Evolutionary conservation across 202 grass and related monocot species (phyloP).

Genomic region (Musa balbisiana): DNA sequence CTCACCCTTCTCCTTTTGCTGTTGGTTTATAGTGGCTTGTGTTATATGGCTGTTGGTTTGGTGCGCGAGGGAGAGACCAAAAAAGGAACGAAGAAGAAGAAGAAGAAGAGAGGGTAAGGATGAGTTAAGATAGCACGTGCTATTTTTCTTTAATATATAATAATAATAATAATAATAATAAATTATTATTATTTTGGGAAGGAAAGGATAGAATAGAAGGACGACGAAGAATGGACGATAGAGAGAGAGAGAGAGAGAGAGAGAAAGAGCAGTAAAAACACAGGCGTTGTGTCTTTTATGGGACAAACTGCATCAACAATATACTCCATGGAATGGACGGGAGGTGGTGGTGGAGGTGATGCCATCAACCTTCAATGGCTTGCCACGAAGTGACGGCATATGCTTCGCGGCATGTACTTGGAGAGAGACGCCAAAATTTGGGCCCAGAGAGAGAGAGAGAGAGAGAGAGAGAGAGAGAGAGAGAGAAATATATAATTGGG

Average conservation of each 20-base stretch:
- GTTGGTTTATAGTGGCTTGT: not conserved
- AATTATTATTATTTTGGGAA: too few species aligned
- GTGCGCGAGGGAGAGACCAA: not conserved
- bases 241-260: not conserved
- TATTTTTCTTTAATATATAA: not conserved
- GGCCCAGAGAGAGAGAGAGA: too few species aligned
- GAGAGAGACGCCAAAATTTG: too few species aligned
- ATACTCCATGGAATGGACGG: not conserved
- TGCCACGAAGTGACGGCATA: too few species aligned
- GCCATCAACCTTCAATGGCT: not conserved
- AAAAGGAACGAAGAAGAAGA: not conserved
- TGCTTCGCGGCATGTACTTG: too few species aligned
- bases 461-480: too few species aligned
- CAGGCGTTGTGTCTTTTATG: not conserved
- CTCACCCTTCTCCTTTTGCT: not conserved
- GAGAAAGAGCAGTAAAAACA: not conserved
- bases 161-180: too few species aligned
- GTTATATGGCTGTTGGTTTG: not conserved
- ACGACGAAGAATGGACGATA: not conserved
- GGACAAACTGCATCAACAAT: not conserved
- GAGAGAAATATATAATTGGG: too few species aligned
- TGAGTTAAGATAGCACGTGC: not conserved
- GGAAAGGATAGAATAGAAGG: not conserved
- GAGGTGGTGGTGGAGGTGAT: not conserved
- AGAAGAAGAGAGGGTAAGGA: not conserved